Evolutionary conservation across 495 filamentous ascomycete genomes (phyloP).

Genomic region (Astrothelium subdiscretum): DNA sequence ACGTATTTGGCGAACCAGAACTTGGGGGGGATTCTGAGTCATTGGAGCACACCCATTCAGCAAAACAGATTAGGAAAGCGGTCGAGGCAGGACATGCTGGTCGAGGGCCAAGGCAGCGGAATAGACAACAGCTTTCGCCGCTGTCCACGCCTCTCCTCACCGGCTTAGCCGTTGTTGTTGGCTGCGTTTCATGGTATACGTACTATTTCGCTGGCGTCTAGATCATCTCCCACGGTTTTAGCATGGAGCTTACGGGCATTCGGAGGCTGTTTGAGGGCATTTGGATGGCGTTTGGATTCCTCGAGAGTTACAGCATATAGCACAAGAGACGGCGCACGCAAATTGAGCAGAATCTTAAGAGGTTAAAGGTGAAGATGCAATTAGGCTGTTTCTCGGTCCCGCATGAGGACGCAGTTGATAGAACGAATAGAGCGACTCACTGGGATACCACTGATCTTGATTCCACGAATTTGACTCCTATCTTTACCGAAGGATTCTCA

Average conservation of each 20-base stretch:
- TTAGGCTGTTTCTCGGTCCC: too few relatives aligned
- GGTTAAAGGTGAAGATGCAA: background rate
- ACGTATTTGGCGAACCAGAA: background rate
- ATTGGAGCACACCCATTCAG: background rate
- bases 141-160: background rate
- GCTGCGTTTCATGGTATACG: background rate
- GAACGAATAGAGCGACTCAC: too few relatives aligned
- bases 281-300: background rate
- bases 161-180: background rate
- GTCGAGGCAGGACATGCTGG: background rate
- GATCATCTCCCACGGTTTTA: background rate
- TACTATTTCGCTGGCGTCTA: background rate
- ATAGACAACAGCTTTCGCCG: background rate
- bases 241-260: too few relatives aligned
- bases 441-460: too few relatives aligned
- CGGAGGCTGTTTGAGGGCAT: background rate
- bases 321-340: background rate
- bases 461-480: too few relatives aligned
- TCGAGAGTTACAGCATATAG: background rate
- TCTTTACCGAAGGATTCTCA: too few relatives aligned
- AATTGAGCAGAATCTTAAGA: background rate
- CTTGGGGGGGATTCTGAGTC: slow-evolving; percentile 2
- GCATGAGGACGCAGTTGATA: too few relatives aligned
- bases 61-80: background rate
- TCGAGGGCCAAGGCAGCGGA: background rate